These are phyloP conservation scores for Wickerhamomyces mucosus DNA, from an alignment of 805 yeast genomes.

Conservation along the genomic window DNA sequence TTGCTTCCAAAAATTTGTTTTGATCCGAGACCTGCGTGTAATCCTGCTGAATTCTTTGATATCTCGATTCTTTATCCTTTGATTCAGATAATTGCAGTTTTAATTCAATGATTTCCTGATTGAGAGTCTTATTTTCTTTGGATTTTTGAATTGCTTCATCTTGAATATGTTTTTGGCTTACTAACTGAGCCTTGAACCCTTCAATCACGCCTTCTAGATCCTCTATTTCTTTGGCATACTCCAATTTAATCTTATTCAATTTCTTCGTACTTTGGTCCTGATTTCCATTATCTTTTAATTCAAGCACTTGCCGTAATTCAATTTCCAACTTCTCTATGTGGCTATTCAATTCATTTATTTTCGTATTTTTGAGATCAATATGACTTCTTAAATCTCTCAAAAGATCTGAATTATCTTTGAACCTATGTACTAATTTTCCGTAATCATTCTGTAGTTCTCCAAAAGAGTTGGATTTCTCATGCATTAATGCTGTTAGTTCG, in stretches of 20 bases:
- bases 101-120: conserved; percentile 9
- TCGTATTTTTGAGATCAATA: conserved; percentile 11
- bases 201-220: conserved; percentile 9
- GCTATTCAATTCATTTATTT: conserved; percentile 8
- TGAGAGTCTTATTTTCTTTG: too few species aligned
- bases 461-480: conserved; percentile 10
- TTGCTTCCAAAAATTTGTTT: too few species aligned
- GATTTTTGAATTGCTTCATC: too few species aligned
- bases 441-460: conserved; percentile 10
- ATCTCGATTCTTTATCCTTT: conserved; percentile 9
- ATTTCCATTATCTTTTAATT: not conserved
- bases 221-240: conserved; percentile 16
- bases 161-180: too few species aligned
- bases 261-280: conserved; percentile 15
- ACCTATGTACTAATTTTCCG: conserved; percentile 5
- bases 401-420: conserved; percentile 9
- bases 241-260: conserved; percentile 12
- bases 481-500: conserved; percentile 8
- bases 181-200: conserved; percentile 4
- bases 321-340: conserved; percentile 9
- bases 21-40: too few species aligned
- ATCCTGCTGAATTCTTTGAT: conserved; percentile 16
- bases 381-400: conserved; percentile 8
- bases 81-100: too few species aligned
- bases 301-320: conserved; percentile 8